A percentile compares a stretch with the other conserved stretches of the same genome.
phyloP scores from a whole-genome alignment of 768 basidiomycete genomes.

The Amanita phalloides region DNA sequence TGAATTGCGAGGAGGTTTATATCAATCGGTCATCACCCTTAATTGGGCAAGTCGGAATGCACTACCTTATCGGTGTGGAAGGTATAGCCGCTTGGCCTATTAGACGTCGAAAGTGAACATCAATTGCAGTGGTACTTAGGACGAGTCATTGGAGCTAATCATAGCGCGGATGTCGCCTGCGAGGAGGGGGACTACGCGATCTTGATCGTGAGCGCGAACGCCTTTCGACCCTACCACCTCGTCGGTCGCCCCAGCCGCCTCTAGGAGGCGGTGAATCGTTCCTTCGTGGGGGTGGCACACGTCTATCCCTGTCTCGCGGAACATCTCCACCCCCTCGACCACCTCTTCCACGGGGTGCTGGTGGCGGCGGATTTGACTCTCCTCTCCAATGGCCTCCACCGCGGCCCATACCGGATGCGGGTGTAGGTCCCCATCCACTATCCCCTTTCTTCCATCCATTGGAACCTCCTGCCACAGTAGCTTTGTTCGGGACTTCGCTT shows the following conservation, averaged over 20 bases:
- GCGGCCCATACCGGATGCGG: slow-evolving; percentile 20
- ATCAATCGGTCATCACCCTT: too few relatives aligned
- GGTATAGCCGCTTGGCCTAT: too few relatives aligned
- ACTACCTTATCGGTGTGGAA: too few relatives aligned
- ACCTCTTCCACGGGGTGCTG: slow-evolving; percentile 33
- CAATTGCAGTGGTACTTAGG: not conserved
- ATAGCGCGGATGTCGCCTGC: slow-evolving; percentile 24
- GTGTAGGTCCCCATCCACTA: slow-evolving; percentile 19
- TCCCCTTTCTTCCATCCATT: slow-evolving; percentile 22
- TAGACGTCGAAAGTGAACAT: too few relatives aligned
- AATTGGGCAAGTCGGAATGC: too few relatives aligned
- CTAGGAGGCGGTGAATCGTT: slow-evolving; percentile 40
- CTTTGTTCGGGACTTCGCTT: slow-evolving; percentile 42
- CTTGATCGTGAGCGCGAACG: slow-evolving; percentile 27
- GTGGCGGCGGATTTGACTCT: slow-evolving; percentile 41
- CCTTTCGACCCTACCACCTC: slow-evolving; percentile 28
- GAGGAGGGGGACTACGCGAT: slow-evolving; percentile 27
- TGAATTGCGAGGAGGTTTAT: too few relatives aligned
- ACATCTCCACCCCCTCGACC: slow-evolving; percentile 24
- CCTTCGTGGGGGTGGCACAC: slow-evolving; percentile 38
- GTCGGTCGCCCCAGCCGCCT: slow-evolving; percentile 25
- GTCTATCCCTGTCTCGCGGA: slow-evolving; percentile 25
- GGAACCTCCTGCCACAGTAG: slow-evolving; percentile 19
- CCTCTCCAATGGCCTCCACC: slow-evolving; percentile 72
- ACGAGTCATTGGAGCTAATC: slow-evolving; percentile 13